A percentile compares a stretch with the other conserved stretches of the same genome.
These are phyloP conservation scores for Pythium diclinum DNA, from an alignment of 352 stramenopile species.

Conservation along the genomic window DNA sequence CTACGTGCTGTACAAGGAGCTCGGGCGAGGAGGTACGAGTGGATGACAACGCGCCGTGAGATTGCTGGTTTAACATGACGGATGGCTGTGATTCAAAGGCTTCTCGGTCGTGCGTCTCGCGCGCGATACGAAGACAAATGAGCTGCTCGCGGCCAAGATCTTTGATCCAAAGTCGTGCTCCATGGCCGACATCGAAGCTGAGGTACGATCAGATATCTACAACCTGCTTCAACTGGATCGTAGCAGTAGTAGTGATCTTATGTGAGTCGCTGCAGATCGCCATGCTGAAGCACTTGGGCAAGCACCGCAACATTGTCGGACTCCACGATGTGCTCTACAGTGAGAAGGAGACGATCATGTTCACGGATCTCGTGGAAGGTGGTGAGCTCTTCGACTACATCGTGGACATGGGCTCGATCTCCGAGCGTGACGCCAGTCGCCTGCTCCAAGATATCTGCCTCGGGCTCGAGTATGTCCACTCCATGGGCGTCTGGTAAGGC, in stretches of 20 bases:
- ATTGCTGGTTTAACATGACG: constrained; percentile 15
- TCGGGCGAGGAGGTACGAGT: constrained; percentile 52
- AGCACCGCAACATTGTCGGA: constrained; percentile 66
- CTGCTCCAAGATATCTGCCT: constrained; percentile 60
- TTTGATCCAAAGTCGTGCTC: constrained; percentile 65
- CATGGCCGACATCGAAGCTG: constrained; percentile 49
- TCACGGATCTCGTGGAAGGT: constrained; percentile 72
- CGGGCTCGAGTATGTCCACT: constrained; percentile 68
- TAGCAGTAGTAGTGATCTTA: not conserved
- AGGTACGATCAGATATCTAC: constrained; percentile 30
- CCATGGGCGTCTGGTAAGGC: constrained; percentile 46
- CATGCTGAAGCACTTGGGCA: constrained; percentile 52
- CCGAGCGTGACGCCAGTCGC: constrained; percentile 64
- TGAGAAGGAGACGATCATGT: constrained; percentile 71
- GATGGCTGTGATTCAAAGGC: constrained; percentile 27
- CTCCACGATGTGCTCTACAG: constrained; percentile 64
- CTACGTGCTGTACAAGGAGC: constrained; percentile 61
- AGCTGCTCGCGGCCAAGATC: constrained; percentile 69
- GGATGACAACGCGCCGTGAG: no score
- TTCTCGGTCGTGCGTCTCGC: constrained; percentile 69
- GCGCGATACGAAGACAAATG: constrained; percentile 46
- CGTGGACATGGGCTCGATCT: constrained; percentile 68
- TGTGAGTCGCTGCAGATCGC: constrained; percentile 39
- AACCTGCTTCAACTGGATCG: not conserved
- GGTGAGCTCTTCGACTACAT: constrained; percentile 84